A percentile compares a stretch with the other conserved stretches of the same genome.
phyloP scores from a whole-genome alignment of 768 basidiomycete species.

The Agrocybe pediades region DNA sequence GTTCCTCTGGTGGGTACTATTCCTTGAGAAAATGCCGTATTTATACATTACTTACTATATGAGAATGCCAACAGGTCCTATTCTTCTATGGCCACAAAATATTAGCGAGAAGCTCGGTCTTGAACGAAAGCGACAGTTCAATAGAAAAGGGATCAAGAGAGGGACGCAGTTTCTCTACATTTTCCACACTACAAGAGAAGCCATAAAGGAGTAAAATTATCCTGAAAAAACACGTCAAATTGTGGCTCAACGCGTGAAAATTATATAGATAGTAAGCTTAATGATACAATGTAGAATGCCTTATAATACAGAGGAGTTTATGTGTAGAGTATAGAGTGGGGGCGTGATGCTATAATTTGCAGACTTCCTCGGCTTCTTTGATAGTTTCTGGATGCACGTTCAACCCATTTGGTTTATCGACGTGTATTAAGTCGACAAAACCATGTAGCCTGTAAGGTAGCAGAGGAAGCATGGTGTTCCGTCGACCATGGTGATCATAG shows the following conservation, averaged over 20 bases:
- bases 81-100: conserved; percentile 30
- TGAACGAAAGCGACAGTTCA: neutral
- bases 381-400: conserved; percentile 4
- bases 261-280: neutral
- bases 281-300: neutral
- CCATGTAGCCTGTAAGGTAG: conserved; percentile 1
- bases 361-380: conserved; percentile 3
- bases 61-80: conserved; percentile 16
- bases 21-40: neutral
- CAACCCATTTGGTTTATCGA: neutral
- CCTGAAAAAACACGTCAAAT: neutral
- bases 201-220: no score
- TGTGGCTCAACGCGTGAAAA: no score
- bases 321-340: neutral
- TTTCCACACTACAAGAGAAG: neutral
- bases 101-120: conserved; percentile 3
- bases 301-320: neutral
- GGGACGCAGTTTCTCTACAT: neutral
- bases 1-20: conserved; percentile 46
- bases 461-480: conserved; percentile 1
- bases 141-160: neutral
- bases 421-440: conserved; percentile 1
- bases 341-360: neutral
- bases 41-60: neutral
- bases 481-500: conserved; percentile 1